These are phyloP conservation scores for Carex littledalei DNA, from an alignment of 176 grass and related monocot species.

Conservation along the genomic window DNA sequence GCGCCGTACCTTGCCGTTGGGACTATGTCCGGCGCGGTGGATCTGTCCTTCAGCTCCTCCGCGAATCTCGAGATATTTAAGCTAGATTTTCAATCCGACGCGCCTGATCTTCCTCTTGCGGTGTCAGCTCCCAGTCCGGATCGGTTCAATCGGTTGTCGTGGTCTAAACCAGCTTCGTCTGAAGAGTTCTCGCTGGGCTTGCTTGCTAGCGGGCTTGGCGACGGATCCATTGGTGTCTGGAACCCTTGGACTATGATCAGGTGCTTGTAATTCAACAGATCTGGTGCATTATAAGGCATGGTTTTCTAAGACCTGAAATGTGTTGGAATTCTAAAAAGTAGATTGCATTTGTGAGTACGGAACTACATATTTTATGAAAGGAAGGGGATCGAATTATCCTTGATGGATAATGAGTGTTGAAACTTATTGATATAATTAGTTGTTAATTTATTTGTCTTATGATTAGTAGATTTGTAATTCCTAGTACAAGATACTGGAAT, in stretches of 20 bases:
- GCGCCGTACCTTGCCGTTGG: conserved; percentile 84
- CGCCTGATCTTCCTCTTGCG: conserved; percentile 56
- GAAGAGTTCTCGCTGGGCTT: conserved; percentile 75
- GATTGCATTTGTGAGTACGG: neutral
- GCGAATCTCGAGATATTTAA: conserved; percentile 98
- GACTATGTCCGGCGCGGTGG: conserved; percentile 88
- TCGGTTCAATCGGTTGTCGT: conserved; percentile 88
- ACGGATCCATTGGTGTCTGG: conserved; percentile 85
- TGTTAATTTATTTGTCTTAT: neutral
- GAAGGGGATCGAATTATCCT: neutral
- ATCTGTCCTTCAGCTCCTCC: conserved; percentile 60
- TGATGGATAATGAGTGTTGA: neutral
- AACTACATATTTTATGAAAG: neutral
- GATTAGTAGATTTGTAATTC: conserved; percentile 1
- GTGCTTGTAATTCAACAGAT: conserved; percentile 29
- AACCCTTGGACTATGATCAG: conserved; percentile 81
- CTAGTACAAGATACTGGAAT: neutral
- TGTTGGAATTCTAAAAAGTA: too few species aligned
- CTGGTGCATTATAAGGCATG: neutral
- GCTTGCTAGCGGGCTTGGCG: conserved; percentile 73
- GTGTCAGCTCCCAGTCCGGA: conserved; percentile 59
- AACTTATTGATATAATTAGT: neutral
- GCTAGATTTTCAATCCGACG: conserved; percentile 91
- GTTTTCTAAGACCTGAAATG: neutral
- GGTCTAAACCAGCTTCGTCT: conserved; percentile 49